Evolutionary conservation across 2,329 filamentous ascomycete species (phyloP).

Genomic region (Alternaria atra): DNA sequence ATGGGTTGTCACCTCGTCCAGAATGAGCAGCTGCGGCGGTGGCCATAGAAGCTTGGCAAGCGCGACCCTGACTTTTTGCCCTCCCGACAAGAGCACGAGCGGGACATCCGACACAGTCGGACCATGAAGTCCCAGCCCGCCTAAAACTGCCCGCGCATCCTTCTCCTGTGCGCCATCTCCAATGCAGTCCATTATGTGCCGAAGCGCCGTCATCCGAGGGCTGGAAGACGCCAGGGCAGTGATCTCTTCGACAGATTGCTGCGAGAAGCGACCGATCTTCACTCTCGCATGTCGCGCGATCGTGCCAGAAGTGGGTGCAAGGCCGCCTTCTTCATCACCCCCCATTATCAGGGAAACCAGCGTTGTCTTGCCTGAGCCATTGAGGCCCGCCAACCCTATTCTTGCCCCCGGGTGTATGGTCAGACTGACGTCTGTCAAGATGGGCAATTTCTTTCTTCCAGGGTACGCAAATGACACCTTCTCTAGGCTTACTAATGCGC

Average conservation of each 20-base stretch:
- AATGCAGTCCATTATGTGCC: conserved; percentile 66
- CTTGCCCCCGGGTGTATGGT: conserved; percentile 77
- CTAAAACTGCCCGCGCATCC: conserved; percentile 71
- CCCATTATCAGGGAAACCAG: conserved; percentile 76
- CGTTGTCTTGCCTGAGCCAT: conserved; percentile 84
- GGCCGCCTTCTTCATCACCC: conserved; percentile 40
- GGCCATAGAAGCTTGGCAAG: conserved; percentile 74
- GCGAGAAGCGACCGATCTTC: conserved; percentile 79
- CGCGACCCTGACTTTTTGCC: conserved; percentile 72
- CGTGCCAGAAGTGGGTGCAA: conserved; percentile 67
- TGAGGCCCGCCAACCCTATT: conserved; percentile 78
- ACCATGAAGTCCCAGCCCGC: conserved; percentile 74
- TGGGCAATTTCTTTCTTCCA: conserved; percentile 48
- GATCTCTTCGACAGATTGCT: conserved; percentile 77
- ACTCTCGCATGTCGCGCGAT: conserved; percentile 73
- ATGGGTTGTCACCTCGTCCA: conserved; percentile 87
- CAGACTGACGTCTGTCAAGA: conserved; percentile 71
- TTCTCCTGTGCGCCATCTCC: conserved; percentile 68
- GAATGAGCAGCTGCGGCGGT: conserved; percentile 74
- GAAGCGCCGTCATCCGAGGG: conserved; percentile 69
- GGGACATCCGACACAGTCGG: conserved; percentile 77
- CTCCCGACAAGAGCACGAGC: conserved; percentile 76
- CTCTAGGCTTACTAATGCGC: conserved; percentile 76
- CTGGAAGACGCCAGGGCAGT: conserved; percentile 63
- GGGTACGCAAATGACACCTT: conserved; percentile 72